Conservation (phyloP, 495 filamentous ascomycete genomes). For the Xanthoparmelia taractica region DNA sequence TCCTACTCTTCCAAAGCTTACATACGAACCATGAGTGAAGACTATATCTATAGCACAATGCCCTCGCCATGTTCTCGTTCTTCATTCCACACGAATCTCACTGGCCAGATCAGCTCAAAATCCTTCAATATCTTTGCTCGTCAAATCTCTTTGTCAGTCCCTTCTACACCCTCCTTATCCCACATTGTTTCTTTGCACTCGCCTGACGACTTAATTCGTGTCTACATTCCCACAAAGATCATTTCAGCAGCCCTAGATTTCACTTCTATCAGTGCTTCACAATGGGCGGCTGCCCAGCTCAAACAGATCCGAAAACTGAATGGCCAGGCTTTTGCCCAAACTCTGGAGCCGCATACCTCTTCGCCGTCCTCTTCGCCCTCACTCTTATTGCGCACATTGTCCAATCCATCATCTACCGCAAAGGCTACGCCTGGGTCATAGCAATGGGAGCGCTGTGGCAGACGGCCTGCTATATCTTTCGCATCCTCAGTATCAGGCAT, state of each 20-base stretch:
- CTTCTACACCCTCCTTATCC: background rate
- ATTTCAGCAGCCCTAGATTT: background rate
- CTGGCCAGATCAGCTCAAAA: background rate
- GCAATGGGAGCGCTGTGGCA: slow-evolving; percentile 45
- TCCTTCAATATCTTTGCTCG: background rate
- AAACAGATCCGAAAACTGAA: slow-evolving; percentile 13
- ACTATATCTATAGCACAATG: background rate
- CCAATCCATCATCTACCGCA: slow-evolving; percentile 34
- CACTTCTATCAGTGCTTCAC: background rate
- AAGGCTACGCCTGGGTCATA: slow-evolving; percentile 50
- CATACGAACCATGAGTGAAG: background rate
- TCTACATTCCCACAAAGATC: background rate
- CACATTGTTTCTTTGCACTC: background rate
- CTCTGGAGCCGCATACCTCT: slow-evolving; percentile 28
- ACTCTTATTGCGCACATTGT: slow-evolving; percentile 34
- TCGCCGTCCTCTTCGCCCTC: slow-evolving; percentile 36
- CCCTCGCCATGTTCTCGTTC: background rate
- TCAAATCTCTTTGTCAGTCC: background rate
- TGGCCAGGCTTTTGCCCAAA: slow-evolving; percentile 26
- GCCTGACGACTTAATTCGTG: background rate
- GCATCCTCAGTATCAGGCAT: slow-evolving; percentile 26
- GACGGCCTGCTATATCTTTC: slow-evolving; percentile 36
- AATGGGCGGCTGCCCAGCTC: slow-evolving; percentile 13
- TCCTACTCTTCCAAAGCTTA: background rate
- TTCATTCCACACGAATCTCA: background rate